phyloP scores from a whole-genome alignment of 208 protist species.

The Wallacemonas sp. region DNA sequence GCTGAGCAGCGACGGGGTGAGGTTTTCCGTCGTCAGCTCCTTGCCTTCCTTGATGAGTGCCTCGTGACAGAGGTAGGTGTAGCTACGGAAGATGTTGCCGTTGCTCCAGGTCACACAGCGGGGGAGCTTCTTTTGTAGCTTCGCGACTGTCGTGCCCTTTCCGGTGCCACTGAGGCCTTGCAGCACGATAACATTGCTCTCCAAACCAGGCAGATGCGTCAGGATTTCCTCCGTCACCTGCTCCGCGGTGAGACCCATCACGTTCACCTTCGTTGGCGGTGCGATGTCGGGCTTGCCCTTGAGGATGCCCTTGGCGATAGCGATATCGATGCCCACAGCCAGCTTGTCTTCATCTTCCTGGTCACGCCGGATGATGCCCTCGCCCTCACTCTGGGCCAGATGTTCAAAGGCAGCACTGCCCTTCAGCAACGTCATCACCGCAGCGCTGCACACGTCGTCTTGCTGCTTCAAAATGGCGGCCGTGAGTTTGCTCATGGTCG shows the following conservation, averaged over 20 bases:
- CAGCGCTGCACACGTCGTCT: conserved; percentile 79
- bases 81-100: conserved; percentile 91
- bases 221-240: conserved; percentile 80
- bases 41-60: conserved; percentile 44
- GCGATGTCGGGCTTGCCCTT: conserved; percentile 32
- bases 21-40: conserved; percentile 37
- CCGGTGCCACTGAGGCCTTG: conserved; percentile 91
- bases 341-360: conserved; percentile 88
- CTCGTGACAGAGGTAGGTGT: conserved; percentile 80
- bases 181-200: conserved; percentile 86
- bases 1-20: conserved; percentile 61
- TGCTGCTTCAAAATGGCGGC: conserved; percentile 65
- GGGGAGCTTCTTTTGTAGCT: conserved; percentile 69
- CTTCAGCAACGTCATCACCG: conserved; percentile 53
- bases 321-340: conserved; percentile 77
- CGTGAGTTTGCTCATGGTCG: conserved; percentile 23
- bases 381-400: conserved; percentile 64
- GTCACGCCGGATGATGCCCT: conserved; percentile 76
- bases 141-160: conserved; percentile 87
- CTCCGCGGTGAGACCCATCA: conserved; percentile 69
- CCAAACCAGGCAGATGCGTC: conserved; percentile 35
- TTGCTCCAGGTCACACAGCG: conserved; percentile 90
- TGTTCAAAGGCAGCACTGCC: conserved; percentile 44
- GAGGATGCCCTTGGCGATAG: conserved; percentile 68
- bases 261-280: conserved; percentile 52